Evolutionary conservation across 2,329 filamentous ascomycete species (phyloP), one percentile per base, ranked within the genome.

Genomic region (Botrytis pseudocinerea): DNA sequence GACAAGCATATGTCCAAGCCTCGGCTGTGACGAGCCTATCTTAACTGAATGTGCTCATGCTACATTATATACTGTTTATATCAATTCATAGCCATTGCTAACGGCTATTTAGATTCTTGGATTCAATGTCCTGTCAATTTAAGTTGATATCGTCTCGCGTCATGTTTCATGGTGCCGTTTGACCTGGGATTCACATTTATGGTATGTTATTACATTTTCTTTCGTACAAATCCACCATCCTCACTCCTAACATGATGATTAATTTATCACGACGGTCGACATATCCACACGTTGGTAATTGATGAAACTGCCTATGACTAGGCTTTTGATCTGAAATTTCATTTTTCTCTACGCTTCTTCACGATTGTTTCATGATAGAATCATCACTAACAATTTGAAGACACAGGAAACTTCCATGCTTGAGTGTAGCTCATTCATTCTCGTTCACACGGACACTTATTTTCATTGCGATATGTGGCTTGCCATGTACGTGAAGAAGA

Each of bases 1-100:
- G 93, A 97, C 94, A 97, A 97, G 93, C 93, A 97, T 97, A 97
- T 97, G 93, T 97, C 94, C 88, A 91, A 97, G 94, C 90, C 87
- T 85, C 76, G 82, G 85, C 85, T 73, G 84, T 84, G 86, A 88
- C 84, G 86, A 88, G 77, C 85, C 81, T 82, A 83, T 87, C 85
- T 82, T 82, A 80, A 82, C 85, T 86, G 83, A 85, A 82, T 77
- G 79, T 80, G 81, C 81, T 81, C 76, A 57, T 42, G 73, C 57
- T 62, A 51, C 68, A 51, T 69, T 70, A 42, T n/a, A 38, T 32
- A 70, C 20, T 63, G 28, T 73, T 66, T 32, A 20, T 40, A 69
- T 64, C 46, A 18, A 62, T n/a, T 44, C 44, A 25, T 57, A 54
- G 38, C 42, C 69, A 51, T 60, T 46, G 51, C 78, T 79, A 68